Evolutionary conservation across 345 rosid genomes (phyloP), one percentile per base, ranked within the genome.

Genomic region (Populus pruinosa): DNA sequence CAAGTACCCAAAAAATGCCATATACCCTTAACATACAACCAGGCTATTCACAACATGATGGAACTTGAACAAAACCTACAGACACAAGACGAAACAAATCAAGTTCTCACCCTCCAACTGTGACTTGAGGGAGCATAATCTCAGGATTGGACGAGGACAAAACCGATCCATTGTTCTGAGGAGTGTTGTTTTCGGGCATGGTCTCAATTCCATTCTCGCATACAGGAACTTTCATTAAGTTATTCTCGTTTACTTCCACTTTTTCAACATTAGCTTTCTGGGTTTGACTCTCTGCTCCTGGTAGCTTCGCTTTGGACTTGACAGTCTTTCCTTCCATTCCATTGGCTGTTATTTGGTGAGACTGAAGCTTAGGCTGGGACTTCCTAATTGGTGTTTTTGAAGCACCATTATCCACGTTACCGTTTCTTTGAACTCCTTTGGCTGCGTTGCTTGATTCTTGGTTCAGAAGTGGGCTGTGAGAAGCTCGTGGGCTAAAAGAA

Each of bases 81-180:
- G 81, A 76, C 77, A 77, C 56, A 76, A 67, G 65, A 16, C 44
- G 17, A 21, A 50, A 69, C 63, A 79, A 79, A 77, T 47, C 73
- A 77, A 25, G 49, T 61, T 74, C 76, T 87, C 83, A 92, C 50
- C 90, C 91, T 82, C 92, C 95, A 43, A 91, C 98, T 0, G 83
- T 71, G 39, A 94, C 93, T 76, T 85, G 87, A 62, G 64, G 86
- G 20, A 88, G 79, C 84, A 87, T 87, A 35, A 87, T 85, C 81
- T 92, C 95, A 6, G 85, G 72, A 69, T 83, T 90, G 49, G 86
- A 43, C 61, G 83, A 61, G 69, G 73, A 70, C 73, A 81, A 53
- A 29, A 79, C 59, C 3, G 49, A 72, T 59, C 74, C 84, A 64
- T 83, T 89, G 13, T 74, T 82, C 41, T 75, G 77, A 72, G 82